Percentiles rank a stretch among this genome's conserved stretches.
Conservation (phyloP, 2,329 filamentous ascomycete species). For the Neofusicoccum kwambonambiense region DNA sequence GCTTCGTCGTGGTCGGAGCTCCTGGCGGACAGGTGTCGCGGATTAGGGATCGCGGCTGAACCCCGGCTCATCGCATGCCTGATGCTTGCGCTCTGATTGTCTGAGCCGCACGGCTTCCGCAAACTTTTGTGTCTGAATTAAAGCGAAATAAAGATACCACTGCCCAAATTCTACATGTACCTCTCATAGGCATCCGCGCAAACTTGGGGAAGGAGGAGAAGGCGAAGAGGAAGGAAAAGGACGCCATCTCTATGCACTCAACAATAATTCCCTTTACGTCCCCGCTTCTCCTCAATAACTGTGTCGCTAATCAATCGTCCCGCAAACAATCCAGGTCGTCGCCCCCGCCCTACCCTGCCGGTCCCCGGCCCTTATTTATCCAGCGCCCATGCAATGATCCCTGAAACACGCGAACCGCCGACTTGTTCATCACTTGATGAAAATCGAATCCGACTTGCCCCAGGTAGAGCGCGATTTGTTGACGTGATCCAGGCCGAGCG, state of each 20-base stretch:
- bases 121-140: background rate
- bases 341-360: background rate
- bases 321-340: conserved; percentile 12
- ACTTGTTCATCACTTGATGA: conserved; percentile 17
- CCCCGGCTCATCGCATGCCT: background rate
- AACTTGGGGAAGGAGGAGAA: background rate
- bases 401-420: conserved; percentile 1
- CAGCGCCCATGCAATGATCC: conserved; percentile 14
- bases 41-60: background rate
- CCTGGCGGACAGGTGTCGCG: conserved; percentile 16
- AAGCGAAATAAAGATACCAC: conserved; percentile 5
- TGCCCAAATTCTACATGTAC: conserved; percentile 11
- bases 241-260: conserved; percentile 14
- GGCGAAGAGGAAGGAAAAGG: background rate
- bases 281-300: conserved; percentile 1
- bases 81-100: too few species aligned
- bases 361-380: conserved; percentile 5
- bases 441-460: conserved; percentile 60
- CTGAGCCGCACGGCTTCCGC: too few species aligned
- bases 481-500: conserved; percentile 58
- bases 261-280: background rate
- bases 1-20: conserved; percentile 12
- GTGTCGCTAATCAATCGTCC: conserved; percentile 12
- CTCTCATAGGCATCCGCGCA: background rate
- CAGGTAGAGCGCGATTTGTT: conserved; percentile 61